Percentiles rank a stretch among this genome's conserved stretches.
Evolutionary conservation across 2,329 filamentous ascomycete species (phyloP).

Genomic region (Exophiala sp.): DNA sequence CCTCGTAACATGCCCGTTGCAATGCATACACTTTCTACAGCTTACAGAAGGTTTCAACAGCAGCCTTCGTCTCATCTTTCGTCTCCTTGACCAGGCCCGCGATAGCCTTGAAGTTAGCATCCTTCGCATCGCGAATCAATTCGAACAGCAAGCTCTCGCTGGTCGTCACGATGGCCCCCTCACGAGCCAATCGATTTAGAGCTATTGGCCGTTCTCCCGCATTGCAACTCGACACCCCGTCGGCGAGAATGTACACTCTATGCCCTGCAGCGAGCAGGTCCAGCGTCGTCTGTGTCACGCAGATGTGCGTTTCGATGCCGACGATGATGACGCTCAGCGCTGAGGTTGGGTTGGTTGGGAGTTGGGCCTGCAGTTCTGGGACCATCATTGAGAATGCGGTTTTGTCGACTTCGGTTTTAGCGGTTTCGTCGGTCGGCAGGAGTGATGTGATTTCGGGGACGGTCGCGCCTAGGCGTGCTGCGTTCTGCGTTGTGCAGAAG

Average conservation of each 20-base stretch:
- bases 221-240: slow-evolving; percentile 87
- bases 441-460: slow-evolving; percentile 66
- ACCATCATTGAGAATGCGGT: slow-evolving; percentile 80
- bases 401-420: slow-evolving; percentile 68
- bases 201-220: slow-evolving; percentile 75
- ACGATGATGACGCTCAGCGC: slow-evolving; percentile 68
- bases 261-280: slow-evolving; percentile 75
- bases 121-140: slow-evolving; percentile 75
- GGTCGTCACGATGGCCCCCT: slow-evolving; percentile 75
- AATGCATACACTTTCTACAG: slow-evolving; percentile 4
- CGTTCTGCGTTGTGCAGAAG: slow-evolving; percentile 82
- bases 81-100: slow-evolving; percentile 76
- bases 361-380: slow-evolving; percentile 53
- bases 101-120: slow-evolving; percentile 67
- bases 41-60: slow-evolving; percentile 57
- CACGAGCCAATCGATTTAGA: slow-evolving; percentile 68
- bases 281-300: slow-evolving; percentile 85
- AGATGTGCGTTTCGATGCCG: slow-evolving; percentile 92
- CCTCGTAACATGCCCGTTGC: too few relatives aligned
- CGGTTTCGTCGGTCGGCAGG: slow-evolving; percentile 51
- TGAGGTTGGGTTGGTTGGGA: slow-evolving; percentile 29
- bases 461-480: slow-evolving; percentile 72
- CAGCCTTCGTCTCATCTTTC: slow-evolving; percentile 64
- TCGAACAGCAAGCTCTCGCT: slow-evolving; percentile 92
- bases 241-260: slow-evolving; percentile 79